Conservation (phyloP, 1,284 basidiomycete genomes). For the Schizophyllum amplum region DNA sequence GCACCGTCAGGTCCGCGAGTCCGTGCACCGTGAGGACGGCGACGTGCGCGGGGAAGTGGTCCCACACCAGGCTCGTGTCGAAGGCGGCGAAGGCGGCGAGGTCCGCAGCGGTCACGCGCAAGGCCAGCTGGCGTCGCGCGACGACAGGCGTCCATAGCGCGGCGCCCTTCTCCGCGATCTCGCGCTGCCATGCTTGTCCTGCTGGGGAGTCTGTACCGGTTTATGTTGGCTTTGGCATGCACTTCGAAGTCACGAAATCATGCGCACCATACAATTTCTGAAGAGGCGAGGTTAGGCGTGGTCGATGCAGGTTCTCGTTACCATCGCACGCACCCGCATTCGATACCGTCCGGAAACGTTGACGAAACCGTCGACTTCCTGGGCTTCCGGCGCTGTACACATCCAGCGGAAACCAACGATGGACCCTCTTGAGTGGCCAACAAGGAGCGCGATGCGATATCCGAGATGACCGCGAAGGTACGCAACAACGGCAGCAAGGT, state of each 20-base stretch:
- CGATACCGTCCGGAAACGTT: slow-evolving; percentile 69
- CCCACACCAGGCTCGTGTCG: slow-evolving; percentile 58
- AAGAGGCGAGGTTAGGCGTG: background rate
- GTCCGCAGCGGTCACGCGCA: slow-evolving; percentile 47
- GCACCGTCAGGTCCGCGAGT: slow-evolving; percentile 52
- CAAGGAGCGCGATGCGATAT: slow-evolving; percentile 57
- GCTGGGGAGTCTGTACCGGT: slow-evolving; percentile 26
- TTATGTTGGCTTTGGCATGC: slow-evolving; percentile 4
- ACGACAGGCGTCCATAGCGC: slow-evolving; percentile 52
- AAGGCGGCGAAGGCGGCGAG: slow-evolving; percentile 50
- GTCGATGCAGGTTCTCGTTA: slow-evolving; percentile 1
- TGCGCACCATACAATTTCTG: slow-evolving; percentile 40
- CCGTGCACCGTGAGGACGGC: slow-evolving; percentile 69
- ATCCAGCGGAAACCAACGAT: slow-evolving; percentile 61
- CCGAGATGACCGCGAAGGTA: slow-evolving; percentile 49
- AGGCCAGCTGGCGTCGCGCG: slow-evolving; percentile 46
- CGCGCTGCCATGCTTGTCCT: slow-evolving; percentile 33
- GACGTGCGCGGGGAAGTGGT: slow-evolving; percentile 46
- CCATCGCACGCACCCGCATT: slow-evolving; percentile 34
- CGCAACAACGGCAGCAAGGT: slow-evolving; percentile 56
- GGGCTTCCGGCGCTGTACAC: slow-evolving; percentile 49
- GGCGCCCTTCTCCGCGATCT: slow-evolving; percentile 46
- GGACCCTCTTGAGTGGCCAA: slow-evolving; percentile 70
- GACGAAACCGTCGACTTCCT: slow-evolving; percentile 46
- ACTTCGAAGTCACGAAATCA: too few relatives aligned